Evolutionary conservation across 2,329 filamentous ascomycete genomes (phyloP), one percentile per base, ranked within the genome.

Genomic region (Thielaviopsis cerberus): DNA sequence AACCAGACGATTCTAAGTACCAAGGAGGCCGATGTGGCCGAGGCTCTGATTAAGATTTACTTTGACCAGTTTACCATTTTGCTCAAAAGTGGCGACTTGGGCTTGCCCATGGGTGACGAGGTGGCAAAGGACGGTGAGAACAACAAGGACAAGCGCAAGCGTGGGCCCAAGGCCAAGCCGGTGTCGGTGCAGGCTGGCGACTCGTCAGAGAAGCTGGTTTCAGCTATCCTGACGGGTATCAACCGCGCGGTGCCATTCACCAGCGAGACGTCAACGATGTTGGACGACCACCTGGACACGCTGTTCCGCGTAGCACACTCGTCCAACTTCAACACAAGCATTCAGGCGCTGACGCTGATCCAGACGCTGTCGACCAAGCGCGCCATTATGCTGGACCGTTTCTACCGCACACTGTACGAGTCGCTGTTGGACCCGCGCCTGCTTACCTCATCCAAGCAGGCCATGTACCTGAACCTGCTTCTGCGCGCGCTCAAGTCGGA

Each of bases 241-340:
- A 98, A 98, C 70, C 86, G 92, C 64, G 90, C 92, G 8, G 90
- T 95, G 64, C 92, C 94, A 0, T 98, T 96, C 69, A 86, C 89
- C 11, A 84, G 85, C 63, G 82, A 86, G 1, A 87, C 92, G 66
- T 22, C 37, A 26, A 59, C 50, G 62, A 86, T 82, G 24, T 80
- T 97, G 63, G 87, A 94, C 66, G 82, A 84, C 60, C 91, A 98
- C 66, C 80, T 98, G 59, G 86, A 97, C 67, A 96, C 91, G 2
- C 78, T 98, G 25, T 98, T 96, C 77, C 84, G 82, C 65, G 92
- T 98, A 65, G 94, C 92, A 0, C 92, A 98, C 71, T 97, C 91
- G 0, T 88, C 91, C 59, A 98, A 98, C 70, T 97, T 98, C 78
- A 98, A 97, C 72, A 98, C 92, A 0, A 92, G 89, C 67, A 88